phyloP scores from a whole-genome alignment of 2,329 filamentous ascomycete species.

The Paracoccidioides lutzii region DNA sequence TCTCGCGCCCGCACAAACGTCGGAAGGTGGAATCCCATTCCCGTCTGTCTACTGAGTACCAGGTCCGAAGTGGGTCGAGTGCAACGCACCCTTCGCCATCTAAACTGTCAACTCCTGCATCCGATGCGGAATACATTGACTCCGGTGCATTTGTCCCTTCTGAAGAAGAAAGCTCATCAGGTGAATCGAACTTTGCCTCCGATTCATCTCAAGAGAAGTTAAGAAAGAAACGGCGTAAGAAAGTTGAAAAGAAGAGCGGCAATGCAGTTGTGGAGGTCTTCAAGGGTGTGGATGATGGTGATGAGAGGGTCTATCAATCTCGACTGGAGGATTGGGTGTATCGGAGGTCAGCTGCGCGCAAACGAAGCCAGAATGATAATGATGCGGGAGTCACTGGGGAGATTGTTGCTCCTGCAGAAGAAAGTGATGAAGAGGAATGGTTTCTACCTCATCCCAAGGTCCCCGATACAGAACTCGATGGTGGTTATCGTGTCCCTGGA shows the following conservation, averaged over 20 bases:
- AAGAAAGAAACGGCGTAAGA: constrained; percentile 21
- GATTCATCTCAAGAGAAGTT: constrained; percentile 12
- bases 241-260: constrained; percentile 21
- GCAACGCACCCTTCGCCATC: constrained; percentile 8
- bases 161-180: constrained; percentile 11
- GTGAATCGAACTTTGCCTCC: constrained; percentile 7
- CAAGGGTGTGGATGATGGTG: constrained; percentile 69
- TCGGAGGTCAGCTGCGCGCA: constrained; percentile 48
- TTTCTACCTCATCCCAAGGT: constrained; percentile 74
- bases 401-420: constrained; percentile 15
- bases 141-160: constrained; percentile 10
- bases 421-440: constrained; percentile 50
- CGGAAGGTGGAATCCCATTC: constrained; percentile 18
- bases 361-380: constrained; percentile 28
- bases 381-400: constrained; percentile 30
- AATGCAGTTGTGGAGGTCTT: constrained; percentile 42
- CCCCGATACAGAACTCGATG: constrained; percentile 60
- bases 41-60: too few species aligned
- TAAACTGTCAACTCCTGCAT: constrained; percentile 17
- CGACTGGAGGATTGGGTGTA: constrained; percentile 65
- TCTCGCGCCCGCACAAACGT: constrained; percentile 21
- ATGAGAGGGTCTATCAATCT: constrained; percentile 65
- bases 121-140: constrained; percentile 24
- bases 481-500: constrained; percentile 68
- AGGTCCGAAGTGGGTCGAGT: background rate